Conservation (phyloP, 352 stramenopile genomes). For the Saprolegnia diclina region DNA sequence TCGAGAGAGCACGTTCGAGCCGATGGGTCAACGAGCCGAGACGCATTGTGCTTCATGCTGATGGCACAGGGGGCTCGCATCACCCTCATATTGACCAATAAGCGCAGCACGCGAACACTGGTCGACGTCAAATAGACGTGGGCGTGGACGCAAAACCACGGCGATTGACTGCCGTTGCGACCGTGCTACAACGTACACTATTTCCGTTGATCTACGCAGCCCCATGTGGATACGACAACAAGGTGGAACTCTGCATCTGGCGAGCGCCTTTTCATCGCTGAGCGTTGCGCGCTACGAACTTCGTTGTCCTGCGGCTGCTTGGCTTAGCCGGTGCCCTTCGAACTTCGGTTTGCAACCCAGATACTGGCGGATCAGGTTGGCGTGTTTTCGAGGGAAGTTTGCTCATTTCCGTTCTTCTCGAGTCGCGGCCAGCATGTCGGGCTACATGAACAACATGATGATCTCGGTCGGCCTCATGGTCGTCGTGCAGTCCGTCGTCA, state of each 20-base stretch:
- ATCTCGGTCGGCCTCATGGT: slow-evolving; percentile 25
- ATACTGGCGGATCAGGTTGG: slow-evolving; percentile 9
- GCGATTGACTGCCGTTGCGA: neutral
- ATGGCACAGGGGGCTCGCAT: too few species aligned
- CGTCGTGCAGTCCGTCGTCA: slow-evolving; percentile 21
- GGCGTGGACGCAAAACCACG: neutral
- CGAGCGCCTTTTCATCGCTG: neutral
- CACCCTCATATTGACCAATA: too few species aligned
- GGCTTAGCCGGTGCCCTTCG: neutral
- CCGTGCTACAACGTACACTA: neutral
- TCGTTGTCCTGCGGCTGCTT: neutral
- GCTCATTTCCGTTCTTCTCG: slow-evolving; percentile 4
- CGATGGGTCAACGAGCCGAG: too few species aligned
- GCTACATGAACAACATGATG: slow-evolving; percentile 26
- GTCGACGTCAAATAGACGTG: too few species aligned
- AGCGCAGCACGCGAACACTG: too few species aligned
- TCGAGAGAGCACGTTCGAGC: too few species aligned
- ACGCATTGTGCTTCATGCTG: too few species aligned
- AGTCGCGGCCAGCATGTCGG: slow-evolving; percentile 5
- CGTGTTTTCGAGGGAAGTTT: slow-evolving; percentile 1
- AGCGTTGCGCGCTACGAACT: neutral
- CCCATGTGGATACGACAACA: neutral
- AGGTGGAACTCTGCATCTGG: neutral
- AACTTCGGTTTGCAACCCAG: slow-evolving; percentile 13
- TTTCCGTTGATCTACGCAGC: too few species aligned